Base-by-base conservation (phyloP, 768 basidiomycete genomes). In the Clitopilus passeckerianus region DNA sequence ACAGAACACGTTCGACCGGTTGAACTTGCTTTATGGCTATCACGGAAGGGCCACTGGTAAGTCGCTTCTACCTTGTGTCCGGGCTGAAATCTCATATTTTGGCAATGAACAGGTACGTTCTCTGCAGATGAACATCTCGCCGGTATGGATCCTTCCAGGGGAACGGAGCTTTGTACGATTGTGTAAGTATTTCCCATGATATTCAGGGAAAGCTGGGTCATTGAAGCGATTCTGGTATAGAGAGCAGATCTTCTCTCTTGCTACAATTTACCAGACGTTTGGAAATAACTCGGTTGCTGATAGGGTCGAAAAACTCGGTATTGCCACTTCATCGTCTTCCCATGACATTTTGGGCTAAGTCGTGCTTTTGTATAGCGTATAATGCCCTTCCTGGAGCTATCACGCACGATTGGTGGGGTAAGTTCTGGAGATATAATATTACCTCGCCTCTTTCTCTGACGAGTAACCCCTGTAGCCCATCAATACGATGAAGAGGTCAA, bases 401-500 rank as follows among this genome's bases (percentile, higher is more conserved):
- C 56, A 70, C 75, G 65, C 66, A 70, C 35, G 76, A 77, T 54
- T 75, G 74, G 73, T 70, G 69, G 66, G 27, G 27, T 30, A 30
- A 3, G 27, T 30, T 7, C 27, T 30, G 4, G 4, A 30, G 7
- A 30, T 4, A 7, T 4, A 30, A 30, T 30, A 30, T 30, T 4
- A 4, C 27, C 27, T 30, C 27, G 27, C 7, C 27, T 7, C 7
- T 30, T 30, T 30, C 7, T 30, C 27, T 7, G 27, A 72, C 5
- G 14, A 46, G 8, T 18, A 7, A 23, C 18, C 7, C 8, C 8
- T 46, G 8, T 46, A 77, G 75, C 74, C 3, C 77, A 77, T 44
- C 77, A 78, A 57, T 78, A 78, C 46, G 76, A 78, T 56, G 75
- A 77, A 64, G 71, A 78, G 70, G 76, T 73, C 1, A 78, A 78